phyloP scores from a whole-genome alignment of 2,329 filamentous ascomycete species.

The Ophiostoma fasciatum region DNA sequence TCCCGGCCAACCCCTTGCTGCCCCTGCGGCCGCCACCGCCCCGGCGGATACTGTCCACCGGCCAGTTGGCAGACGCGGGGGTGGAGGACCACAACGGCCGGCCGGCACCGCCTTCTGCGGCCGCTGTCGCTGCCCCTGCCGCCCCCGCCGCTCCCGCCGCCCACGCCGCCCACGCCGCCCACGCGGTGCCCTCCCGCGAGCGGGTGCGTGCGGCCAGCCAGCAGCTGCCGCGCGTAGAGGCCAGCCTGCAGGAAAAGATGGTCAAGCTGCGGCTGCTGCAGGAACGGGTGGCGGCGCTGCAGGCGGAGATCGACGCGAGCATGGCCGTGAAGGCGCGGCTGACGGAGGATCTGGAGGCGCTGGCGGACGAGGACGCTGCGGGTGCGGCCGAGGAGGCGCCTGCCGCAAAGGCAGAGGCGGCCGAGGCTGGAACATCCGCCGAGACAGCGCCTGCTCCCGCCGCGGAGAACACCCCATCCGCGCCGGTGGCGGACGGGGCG shows the following conservation, averaged over 20 bases:
- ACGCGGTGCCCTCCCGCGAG: neutral
- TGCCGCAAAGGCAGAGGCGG: no score
- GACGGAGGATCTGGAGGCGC: conserved; percentile 18
- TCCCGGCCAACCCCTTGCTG: neutral
- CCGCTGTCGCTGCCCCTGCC: no score
- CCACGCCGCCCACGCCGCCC: no score
- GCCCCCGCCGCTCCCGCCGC: no score
- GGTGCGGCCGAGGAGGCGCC: no score
- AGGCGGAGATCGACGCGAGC: conserved; percentile 28
- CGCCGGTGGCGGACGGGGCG: no score
- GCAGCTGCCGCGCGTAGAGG: conserved; percentile 24
- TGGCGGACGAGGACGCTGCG: no score
- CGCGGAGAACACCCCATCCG: no score
- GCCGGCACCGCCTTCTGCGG: neutral
- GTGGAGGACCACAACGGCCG: conserved; percentile 7
- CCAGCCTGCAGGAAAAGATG: conserved; percentile 27
- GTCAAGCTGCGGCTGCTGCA: conserved; percentile 31
- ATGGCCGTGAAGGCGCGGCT: conserved; percentile 20
- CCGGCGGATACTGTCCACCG: conserved; percentile 5
- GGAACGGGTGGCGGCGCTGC: conserved; percentile 30
- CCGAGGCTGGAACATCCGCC: no score
- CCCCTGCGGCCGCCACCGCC: neutral
- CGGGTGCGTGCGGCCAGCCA: conserved; percentile 16
- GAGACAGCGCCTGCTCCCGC: no score
- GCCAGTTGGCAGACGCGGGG: neutral